Conservation (phyloP, 1,139 yeast species). For the Kluyveromyces sp. region DNA sequence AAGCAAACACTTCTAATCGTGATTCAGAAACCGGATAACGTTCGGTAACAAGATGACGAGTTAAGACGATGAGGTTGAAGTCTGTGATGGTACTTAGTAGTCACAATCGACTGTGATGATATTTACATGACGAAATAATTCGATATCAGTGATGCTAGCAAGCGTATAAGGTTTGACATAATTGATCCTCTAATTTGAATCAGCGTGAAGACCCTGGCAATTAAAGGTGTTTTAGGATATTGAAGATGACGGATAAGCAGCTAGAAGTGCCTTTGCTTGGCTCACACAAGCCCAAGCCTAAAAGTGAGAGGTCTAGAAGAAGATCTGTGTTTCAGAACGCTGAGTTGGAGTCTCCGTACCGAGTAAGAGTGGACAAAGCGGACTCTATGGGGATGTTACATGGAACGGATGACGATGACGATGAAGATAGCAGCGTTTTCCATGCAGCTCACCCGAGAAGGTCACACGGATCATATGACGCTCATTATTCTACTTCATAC, state of each 20-base stretch:
- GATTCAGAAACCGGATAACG: not conserved
- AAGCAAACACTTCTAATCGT: not conserved
- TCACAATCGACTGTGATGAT: not conserved
- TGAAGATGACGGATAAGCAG: not conserved
- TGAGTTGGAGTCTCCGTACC: not conserved
- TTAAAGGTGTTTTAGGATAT: not conserved
- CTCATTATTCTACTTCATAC: slow-evolving; percentile 18
- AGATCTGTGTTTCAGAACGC: slow-evolving; percentile 13
- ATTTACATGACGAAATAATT: not conserved
- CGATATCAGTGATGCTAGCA: slow-evolving; percentile 1
- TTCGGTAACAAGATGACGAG: not conserved
- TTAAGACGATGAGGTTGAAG: too few species aligned
- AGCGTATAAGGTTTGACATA: not conserved
- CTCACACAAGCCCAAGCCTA: not conserved
- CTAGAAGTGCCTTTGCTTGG: slow-evolving; percentile 2
- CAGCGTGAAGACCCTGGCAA: not conserved
- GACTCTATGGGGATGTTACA: slow-evolving; percentile 31
- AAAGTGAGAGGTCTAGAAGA: slow-evolving; percentile 8
- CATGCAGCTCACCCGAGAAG: not conserved
- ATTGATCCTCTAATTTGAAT: not conserved
- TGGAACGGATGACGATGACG: slow-evolving; percentile 22
- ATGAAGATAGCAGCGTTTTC: slow-evolving; percentile 4
- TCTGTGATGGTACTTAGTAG: too few species aligned
- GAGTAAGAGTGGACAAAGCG: slow-evolving; percentile 18
- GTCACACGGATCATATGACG: slow-evolving; percentile 10